Evolutionary conservation across 495 filamentous ascomycete species (phyloP), one percentile per base, ranked within the genome.

Genomic region (Aspergillus steynii): DNA sequence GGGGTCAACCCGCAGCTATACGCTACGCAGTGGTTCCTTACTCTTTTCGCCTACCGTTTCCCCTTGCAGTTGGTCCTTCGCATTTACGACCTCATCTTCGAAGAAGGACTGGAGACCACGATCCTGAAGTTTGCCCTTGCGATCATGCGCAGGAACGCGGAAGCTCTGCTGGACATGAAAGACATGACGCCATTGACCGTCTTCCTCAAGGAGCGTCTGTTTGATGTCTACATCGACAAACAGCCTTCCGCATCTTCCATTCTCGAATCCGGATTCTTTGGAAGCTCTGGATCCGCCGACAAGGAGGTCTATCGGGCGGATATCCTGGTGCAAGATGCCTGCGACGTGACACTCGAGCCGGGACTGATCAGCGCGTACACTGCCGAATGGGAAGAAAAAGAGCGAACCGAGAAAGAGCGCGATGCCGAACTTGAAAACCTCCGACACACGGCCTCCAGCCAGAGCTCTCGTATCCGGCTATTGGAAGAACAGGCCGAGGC

Each of bases 1-100:
- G 88, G 90, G 28, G 95, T 98, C 45, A 88, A 88, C 48, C 92
- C 96, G 0, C 89, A 96, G 65, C 80, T 99, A 8, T 99, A 99
- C 70, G 95, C 95, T 49, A 98, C 95, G 0, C 95, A 98, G 72
- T 99, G 95, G 95, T 98, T 98, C 74, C 85, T 99, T 49, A 99
- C 95, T 5, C 83, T 99, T n/a, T 99, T 99, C 68, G 93, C 95
- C 15, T 98, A 99, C 74, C 89, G 96, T 51, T 99, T 99, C 74
- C 95, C 95, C 12, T 81, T 99, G 8, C 95, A 99, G 70, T 84
- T 99, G 2, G 95, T 98, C 26, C 84, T 99, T 55, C 90, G 95
- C 54, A 93, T 99, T 34, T 98, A 98, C 76, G 95, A 99, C 73
- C 82, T 99, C 34, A 93, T 99, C 49, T 85, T 99, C 37, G 94